phyloP scores from a whole-genome alignment of 2,329 filamentous ascomycete species.

The Colletotrichum chrysophilum region DNA sequence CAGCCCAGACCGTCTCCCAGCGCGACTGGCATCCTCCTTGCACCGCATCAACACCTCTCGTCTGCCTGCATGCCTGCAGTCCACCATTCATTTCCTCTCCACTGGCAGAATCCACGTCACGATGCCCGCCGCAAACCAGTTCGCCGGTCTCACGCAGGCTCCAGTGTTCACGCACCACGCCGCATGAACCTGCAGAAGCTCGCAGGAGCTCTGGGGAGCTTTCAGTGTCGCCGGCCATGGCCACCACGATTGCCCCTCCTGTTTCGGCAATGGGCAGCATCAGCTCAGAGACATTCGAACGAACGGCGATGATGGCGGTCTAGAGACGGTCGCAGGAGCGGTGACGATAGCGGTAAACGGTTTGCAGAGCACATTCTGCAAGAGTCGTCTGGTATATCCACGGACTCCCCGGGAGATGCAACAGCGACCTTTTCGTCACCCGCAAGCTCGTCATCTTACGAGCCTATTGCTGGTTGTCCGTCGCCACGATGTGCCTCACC shows the following conservation, averaged over 20 bases:
- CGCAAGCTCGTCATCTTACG: not conserved
- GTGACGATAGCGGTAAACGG: not conserved
- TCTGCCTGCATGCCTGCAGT: not conserved
- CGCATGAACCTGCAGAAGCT: not conserved
- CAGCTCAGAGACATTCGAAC: not conserved
- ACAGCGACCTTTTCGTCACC: not conserved
- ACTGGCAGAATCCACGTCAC: not conserved
- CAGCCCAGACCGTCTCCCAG: not conserved
- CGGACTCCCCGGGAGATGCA: not conserved
- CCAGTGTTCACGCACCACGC: not conserved
- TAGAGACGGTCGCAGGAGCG: not conserved
- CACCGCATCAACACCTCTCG: not conserved
- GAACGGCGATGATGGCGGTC: not conserved
- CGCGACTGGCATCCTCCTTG: not conserved
- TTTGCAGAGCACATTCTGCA: not conserved
- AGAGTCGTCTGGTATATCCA: not conserved
- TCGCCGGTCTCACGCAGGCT: not conserved
- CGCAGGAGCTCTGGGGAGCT: not conserved
- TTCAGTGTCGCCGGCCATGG: not conserved
- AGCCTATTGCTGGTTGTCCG: not conserved
- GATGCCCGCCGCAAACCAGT: not conserved
- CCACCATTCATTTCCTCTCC: not conserved
- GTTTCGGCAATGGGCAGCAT: not conserved
- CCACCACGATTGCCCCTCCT: not conserved
- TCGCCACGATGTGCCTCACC: not conserved